phyloP scores from a whole-genome alignment of 352 stramenopile species.

The Phytophthora citricola region DNA sequence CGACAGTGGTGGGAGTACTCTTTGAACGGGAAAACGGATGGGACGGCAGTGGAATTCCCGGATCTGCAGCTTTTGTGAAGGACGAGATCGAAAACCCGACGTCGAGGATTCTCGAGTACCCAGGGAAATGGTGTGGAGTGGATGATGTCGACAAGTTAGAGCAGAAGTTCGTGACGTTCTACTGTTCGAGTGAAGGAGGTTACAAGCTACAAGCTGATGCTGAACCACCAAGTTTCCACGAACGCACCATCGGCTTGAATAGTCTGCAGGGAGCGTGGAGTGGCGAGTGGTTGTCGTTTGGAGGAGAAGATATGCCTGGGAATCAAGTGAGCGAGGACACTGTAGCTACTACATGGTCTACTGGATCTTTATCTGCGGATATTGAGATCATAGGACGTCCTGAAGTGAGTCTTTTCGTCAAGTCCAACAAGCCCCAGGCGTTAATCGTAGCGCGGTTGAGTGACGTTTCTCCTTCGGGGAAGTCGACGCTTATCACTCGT shows the following conservation, averaged over 20 bases:
- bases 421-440: constrained; percentile 45
- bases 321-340: constrained; percentile 49
- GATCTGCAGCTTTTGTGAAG: constrained; percentile 59
- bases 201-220: constrained; percentile 9
- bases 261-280: constrained; percentile 56
- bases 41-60: constrained; percentile 26
- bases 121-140: constrained; percentile 51
- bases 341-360: constrained; percentile 45
- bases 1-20: constrained; percentile 54
- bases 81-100: constrained; percentile 42
- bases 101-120: constrained; percentile 47
- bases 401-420: constrained; percentile 45
- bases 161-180: constrained; percentile 43
- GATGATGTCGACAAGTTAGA: constrained; percentile 37
- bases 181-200: constrained; percentile 25
- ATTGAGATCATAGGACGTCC: constrained; percentile 52
- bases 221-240: constrained; percentile 8
- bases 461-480: constrained; percentile 51
- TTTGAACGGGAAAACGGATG: constrained; percentile 39
- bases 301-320: constrained; percentile 54
- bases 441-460: constrained; percentile 49
- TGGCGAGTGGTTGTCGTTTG: constrained; percentile 62
- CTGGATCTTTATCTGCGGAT: constrained; percentile 12
- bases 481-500: constrained; percentile 51
- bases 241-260: constrained; percentile 33